Percentiles rank a stretch among this genome's conserved stretches.
Conservation (phyloP, 371 early-diverging fungal species). For the Dentiscutata heterogama region DNA sequence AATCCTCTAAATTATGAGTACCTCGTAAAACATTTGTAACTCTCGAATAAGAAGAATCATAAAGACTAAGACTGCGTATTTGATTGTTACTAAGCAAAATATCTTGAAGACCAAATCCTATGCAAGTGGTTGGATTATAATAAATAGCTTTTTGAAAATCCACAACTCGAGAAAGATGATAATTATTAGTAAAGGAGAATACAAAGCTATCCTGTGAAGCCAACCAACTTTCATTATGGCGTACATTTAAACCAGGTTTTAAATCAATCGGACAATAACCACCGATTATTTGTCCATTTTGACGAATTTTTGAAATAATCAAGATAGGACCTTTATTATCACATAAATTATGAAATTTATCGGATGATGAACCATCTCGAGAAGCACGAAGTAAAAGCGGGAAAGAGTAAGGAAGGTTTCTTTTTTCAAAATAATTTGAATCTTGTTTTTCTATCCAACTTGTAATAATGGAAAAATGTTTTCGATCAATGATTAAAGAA, state of each 20-base stretch:
- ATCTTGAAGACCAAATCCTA: no score
- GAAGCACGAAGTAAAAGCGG: constrained; percentile 2
- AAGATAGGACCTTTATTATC: constrained; percentile 22
- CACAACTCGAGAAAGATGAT: no score
- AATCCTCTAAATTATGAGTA: no score
- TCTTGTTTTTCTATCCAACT: constrained; percentile 24
- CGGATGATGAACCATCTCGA: neutral
- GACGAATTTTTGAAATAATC: neutral
- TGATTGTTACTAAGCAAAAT: no score
- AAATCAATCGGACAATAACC: constrained; percentile 35
- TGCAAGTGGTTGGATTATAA: no score
- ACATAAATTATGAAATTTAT: constrained; percentile 11
- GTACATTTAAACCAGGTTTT: neutral
- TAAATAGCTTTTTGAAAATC: no score
- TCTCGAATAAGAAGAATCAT: no score
- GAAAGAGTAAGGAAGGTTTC: neutral
- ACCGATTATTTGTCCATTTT: neutral
- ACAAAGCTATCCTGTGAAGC: no score
- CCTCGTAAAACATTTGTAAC: no score
- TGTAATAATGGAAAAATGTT: neutral
- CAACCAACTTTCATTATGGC: no score
- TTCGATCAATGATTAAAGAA: neutral
- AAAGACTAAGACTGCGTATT: no score
- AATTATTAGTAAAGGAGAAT: no score
- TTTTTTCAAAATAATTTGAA: neutral